phyloP scores from a whole-genome alignment of 2,329 filamentous ascomycete species.

The Aspergillus versicolor region DNA sequence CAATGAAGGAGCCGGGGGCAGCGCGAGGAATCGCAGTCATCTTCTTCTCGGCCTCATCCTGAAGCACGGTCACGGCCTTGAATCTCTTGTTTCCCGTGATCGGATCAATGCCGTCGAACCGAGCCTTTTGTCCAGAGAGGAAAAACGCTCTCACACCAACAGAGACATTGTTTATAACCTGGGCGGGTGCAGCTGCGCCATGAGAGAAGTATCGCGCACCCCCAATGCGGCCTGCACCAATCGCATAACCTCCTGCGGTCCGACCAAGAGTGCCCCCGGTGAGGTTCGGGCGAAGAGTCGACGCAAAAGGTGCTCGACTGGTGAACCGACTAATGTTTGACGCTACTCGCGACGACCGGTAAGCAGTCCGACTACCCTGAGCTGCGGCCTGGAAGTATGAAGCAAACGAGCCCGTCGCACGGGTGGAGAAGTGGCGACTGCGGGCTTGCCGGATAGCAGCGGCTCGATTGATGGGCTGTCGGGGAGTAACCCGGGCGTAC shows the following conservation, averaged over 20 bases:
- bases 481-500: constrained; percentile 56
- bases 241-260: constrained; percentile 83
- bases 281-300: constrained; percentile 83
- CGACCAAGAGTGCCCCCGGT: constrained; percentile 83
- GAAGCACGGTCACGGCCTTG: constrained; percentile 70
- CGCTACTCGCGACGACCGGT: constrained; percentile 57
- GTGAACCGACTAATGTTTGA: constrained; percentile 63
- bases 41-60: constrained; percentile 70
- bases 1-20: constrained; percentile 76
- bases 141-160: constrained; percentile 89
- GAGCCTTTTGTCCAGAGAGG: constrained; percentile 83
- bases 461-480: constrained; percentile 61
- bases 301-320: constrained; percentile 80
- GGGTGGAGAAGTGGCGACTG: constrained; percentile 63
- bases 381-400: constrained; percentile 44
- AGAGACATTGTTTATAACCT: constrained; percentile 94
- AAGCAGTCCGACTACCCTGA: constrained; percentile 52
- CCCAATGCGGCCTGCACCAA: constrained; percentile 66
- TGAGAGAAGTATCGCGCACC: constrained; percentile 88
- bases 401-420: constrained; percentile 49
- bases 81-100: constrained; percentile 73
- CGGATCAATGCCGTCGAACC: constrained; percentile 74
- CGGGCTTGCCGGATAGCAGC: constrained; percentile 65
- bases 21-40: constrained; percentile 56
- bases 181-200: constrained; percentile 76